Conservation (phyloP, 2,329 filamentous ascomycete genomes). For the Alternaria triticina region DNA sequence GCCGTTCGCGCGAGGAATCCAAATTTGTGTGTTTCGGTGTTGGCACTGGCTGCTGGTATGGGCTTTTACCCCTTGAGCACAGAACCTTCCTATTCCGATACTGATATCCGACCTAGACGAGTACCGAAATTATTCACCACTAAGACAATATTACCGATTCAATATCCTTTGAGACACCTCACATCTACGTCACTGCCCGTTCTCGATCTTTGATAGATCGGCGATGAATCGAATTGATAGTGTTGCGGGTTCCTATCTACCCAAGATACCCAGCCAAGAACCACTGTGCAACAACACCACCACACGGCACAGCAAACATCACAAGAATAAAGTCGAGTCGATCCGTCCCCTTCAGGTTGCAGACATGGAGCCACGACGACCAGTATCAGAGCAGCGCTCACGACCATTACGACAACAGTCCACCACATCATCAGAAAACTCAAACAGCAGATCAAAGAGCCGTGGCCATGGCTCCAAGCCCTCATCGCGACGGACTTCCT, state of each 20-base stretch:
- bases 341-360: constrained; percentile 6
- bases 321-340: constrained; percentile 11
- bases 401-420: constrained; percentile 34
- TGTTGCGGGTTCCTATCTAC: constrained; percentile 33
- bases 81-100: constrained; percentile 27
- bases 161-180: constrained; percentile 16
- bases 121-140: constrained; percentile 29
- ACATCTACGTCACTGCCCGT: constrained; percentile 23
- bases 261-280: constrained; percentile 24
- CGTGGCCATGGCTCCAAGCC: constrained; percentile 39
- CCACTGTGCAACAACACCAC: constrained; percentile 28
- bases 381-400: constrained; percentile 36
- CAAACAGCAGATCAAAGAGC: constrained; percentile 34
- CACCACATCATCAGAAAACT: constrained; percentile 36
- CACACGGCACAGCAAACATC: constrained; percentile 24
- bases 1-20: not conserved
- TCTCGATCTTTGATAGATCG: constrained; percentile 28
- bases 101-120: constrained; percentile 30
- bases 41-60: constrained; percentile 36
- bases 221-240: constrained; percentile 46
- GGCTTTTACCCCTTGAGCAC: constrained; percentile 24
- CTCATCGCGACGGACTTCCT: constrained; percentile 46
- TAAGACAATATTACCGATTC: constrained; percentile 21
- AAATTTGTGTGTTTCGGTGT: constrained; percentile 21
- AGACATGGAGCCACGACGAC: constrained; percentile 21